A percentile compares a stretch with the other conserved stretches of the same genome.
Conservation (phyloP, 352 stramenopile species). For the Pythium periplocum region DNA sequence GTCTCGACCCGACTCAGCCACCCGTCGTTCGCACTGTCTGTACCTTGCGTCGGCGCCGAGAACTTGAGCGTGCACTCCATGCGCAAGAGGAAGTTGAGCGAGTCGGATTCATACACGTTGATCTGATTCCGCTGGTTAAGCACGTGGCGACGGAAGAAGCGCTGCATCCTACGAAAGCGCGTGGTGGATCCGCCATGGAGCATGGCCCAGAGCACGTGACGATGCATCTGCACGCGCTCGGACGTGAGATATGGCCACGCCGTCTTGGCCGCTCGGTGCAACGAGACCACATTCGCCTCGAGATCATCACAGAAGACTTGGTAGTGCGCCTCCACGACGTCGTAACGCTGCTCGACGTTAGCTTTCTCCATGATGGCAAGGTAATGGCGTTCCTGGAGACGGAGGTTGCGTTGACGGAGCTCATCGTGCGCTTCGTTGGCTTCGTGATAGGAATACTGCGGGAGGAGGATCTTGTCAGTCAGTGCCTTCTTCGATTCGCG, state of each 20-base stretch:
- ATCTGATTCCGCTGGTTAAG: slow-evolving; percentile 31
- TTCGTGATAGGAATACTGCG: too few species aligned
- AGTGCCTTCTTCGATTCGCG: too few species aligned
- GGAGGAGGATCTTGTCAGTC: too few species aligned
- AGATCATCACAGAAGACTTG: slow-evolving; percentile 34
- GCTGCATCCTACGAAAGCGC: slow-evolving; percentile 22
- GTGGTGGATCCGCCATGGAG: slow-evolving; percentile 20
- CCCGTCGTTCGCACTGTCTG: background rate
- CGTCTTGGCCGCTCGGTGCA: slow-evolving; percentile 1
- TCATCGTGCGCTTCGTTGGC: too few species aligned
- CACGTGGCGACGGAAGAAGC: slow-evolving; percentile 45
- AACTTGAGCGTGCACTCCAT: slow-evolving; percentile 52
- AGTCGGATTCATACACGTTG: slow-evolving; percentile 47
- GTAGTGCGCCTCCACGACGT: slow-evolving; percentile 32
- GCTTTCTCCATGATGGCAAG: slow-evolving; percentile 65
- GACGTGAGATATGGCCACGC: slow-evolving; percentile 35
- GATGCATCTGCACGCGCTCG: slow-evolving; percentile 50
- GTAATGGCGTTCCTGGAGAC: slow-evolving; percentile 27
- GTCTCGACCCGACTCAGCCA: slow-evolving; percentile 30
- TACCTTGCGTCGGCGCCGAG: slow-evolving; percentile 11
- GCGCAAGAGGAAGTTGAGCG: slow-evolving; percentile 61
- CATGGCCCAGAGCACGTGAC: slow-evolving; percentile 62
- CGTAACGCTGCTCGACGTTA: slow-evolving; percentile 26
- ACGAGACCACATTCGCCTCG: slow-evolving; percentile 16
- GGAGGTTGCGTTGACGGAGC: too few species aligned